Base-by-base conservation (phyloP, 106 monocot genomes). In the Acorus gramineus region DNA sequence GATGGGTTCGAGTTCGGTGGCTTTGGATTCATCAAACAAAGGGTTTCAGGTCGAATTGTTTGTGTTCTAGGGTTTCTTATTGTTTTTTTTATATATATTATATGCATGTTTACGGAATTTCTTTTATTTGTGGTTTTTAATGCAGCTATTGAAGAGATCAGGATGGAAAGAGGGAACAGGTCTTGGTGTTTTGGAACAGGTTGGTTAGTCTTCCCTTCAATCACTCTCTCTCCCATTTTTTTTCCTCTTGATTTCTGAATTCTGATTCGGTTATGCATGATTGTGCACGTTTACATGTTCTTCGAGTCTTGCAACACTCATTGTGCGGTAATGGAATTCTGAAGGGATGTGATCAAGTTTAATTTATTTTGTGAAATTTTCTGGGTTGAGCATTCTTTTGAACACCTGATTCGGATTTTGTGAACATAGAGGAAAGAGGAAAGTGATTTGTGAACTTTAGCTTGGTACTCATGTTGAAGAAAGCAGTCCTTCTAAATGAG, bases 91-190 rank as follows among this genome's bases (percentile, higher is more conserved):
- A 54, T 11, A 44, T 46, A 1, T 11, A 3, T 62, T 11, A 3
- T 62, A 5, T 11, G 13, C 0, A 6, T 43, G 4, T 43, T 9
- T 49, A 5, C 49, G 1, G n/a, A 2, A 2, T 5, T 53, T 14
- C 51, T 53, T 11, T 42, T 43, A 14, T 10, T 51, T 0, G 0
- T 28, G 28, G 0, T 52, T n/a, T 64, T 59, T 11, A 44, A 4
- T 78, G 65, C 81, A 98, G 98, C 53, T 98, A 65, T 59, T 98
- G 81, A 98, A 86, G 88, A 92, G 86, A 75, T 79, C 68, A 57
- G 91, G 91, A 3, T 98, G 96, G 96, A 98, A 83, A 63, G 87
- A 98, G 62, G 96, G 96, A 13, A 81, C 91, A 8, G 91, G 91
- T 52, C 91, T 92, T 5, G 98, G 98, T 14, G 79, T 84, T 53